Evolutionary conservation across 148 eudicot genomes (phyloP).

Genomic region (Agrostemma githago): DNA sequence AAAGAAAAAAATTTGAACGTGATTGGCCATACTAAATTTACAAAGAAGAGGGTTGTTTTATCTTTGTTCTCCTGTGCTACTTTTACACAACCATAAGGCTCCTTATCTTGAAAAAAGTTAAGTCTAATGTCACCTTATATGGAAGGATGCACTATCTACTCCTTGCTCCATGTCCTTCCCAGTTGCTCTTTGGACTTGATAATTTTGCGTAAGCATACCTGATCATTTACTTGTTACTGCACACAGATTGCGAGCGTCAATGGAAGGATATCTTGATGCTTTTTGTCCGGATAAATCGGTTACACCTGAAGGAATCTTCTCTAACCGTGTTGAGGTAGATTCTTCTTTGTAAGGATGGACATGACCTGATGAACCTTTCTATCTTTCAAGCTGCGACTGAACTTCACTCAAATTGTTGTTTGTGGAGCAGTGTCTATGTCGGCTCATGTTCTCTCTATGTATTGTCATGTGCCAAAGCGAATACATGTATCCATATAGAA

Average conservation of each 20-base stretch:
- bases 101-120: neutral
- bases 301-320: conserved; percentile 85
- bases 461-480: neutral
- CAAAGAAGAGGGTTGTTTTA: neutral
- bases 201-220: conserved; percentile 1
- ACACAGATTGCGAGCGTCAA: conserved; percentile 78
- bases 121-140: neutral
- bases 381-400: conserved; percentile 5
- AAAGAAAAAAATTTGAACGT: neutral
- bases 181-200: conserved; percentile 2
- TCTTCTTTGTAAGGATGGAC: conserved; percentile 13
- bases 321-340: conserved; percentile 72
- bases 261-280: conserved; percentile 75
- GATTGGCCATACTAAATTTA: neutral
- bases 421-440: no score
- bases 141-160: neutral
- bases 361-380: conserved; percentile 3
- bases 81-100: neutral
- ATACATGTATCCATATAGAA: no score
- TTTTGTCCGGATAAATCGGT: conserved; percentile 71
- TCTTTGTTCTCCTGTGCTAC: neutral
- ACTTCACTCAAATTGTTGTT: neutral
- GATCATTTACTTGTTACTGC: conserved; percentile 14
- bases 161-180: neutral
- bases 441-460: neutral